Percentiles rank a stretch among this genome's conserved stretches.
Conservation (phyloP, 2,329 filamentous ascomycete species). For the Metarhizium robertsii region DNA sequence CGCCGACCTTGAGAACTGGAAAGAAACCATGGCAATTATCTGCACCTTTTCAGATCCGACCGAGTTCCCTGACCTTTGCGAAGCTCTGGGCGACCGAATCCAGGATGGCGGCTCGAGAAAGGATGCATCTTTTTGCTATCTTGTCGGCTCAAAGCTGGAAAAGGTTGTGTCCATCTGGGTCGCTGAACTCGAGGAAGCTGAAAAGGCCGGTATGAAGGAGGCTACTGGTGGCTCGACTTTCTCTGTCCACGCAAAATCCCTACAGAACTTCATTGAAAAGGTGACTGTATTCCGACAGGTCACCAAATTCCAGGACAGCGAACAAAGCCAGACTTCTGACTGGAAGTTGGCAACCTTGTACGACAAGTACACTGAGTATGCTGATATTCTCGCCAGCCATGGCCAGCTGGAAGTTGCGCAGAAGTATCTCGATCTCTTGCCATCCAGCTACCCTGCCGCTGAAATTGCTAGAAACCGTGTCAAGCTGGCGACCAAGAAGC, state of each 20-base stretch:
- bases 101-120: conserved; percentile 70
- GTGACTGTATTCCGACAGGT: conserved; percentile 94
- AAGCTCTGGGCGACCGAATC: conserved; percentile 86
- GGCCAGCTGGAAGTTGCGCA: conserved; percentile 80
- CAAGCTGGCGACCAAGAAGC: conserved; percentile 64
- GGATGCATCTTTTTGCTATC: conserved; percentile 92
- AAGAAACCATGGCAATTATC: conserved; percentile 89
- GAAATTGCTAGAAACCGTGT: conserved; percentile 81
- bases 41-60: conserved; percentile 89
- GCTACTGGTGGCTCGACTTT: conserved; percentile 69
- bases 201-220: conserved; percentile 63
- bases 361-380: conserved; percentile 93
- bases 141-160: conserved; percentile 92
- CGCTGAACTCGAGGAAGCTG: conserved; percentile 75
- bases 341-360: conserved; percentile 90
- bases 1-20: conserved; percentile 87
- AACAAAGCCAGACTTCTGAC: conserved; percentile 59
- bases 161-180: conserved; percentile 97
- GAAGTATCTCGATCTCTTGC: conserved; percentile 84
- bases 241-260: conserved; percentile 77
- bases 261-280: conserved; percentile 96
- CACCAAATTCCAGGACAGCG: conserved; percentile 78
- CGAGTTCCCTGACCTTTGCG: conserved; percentile 91
- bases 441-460: conserved; percentile 72
- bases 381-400: conserved; percentile 85